Conservation (phyloP, 78 protist species). For the Dictyostelium capitatum region DNA sequence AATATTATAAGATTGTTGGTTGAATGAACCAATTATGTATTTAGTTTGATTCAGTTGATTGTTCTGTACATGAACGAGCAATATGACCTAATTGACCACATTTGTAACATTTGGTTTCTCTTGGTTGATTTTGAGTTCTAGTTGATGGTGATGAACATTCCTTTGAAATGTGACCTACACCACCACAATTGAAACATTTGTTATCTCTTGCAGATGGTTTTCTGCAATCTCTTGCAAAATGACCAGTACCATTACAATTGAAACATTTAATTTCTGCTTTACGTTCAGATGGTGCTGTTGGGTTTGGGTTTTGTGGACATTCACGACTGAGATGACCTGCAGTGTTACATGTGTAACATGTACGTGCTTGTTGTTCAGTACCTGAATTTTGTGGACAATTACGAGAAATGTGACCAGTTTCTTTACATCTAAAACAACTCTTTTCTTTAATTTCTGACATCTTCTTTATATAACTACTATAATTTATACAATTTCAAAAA, state of each 20-base stretch:
- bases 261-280: constrained; percentile 28
- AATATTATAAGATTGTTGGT: too few species aligned
- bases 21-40: too few species aligned
- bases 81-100: constrained; percentile 60
- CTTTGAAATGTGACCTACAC: constrained; percentile 45
- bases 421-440: constrained; percentile 33
- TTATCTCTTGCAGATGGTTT: neutral
- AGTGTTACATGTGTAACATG: constrained; percentile 31
- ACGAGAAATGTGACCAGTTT: constrained; percentile 47
- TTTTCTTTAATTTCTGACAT: constrained; percentile 24
- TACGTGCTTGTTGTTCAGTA: neutral
- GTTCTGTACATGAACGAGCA: constrained; percentile 55
- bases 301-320: constrained; percentile 46
- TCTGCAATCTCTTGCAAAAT: constrained; percentile 55
- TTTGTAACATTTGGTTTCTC: constrained; percentile 34
- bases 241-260: constrained; percentile 61
- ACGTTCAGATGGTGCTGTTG: neutral
- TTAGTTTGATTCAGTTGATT: too few species aligned
- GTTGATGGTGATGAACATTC: constrained; percentile 31
- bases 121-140: neutral
- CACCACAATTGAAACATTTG: constrained; percentile 75
- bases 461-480: neutral
- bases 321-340: constrained; percentile 56
- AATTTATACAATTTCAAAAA: too few species aligned
- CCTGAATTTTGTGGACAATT: neutral